Base-by-base conservation (phyloP, 345 rosid genomes). In the Eucalyptus marginata region DNA sequence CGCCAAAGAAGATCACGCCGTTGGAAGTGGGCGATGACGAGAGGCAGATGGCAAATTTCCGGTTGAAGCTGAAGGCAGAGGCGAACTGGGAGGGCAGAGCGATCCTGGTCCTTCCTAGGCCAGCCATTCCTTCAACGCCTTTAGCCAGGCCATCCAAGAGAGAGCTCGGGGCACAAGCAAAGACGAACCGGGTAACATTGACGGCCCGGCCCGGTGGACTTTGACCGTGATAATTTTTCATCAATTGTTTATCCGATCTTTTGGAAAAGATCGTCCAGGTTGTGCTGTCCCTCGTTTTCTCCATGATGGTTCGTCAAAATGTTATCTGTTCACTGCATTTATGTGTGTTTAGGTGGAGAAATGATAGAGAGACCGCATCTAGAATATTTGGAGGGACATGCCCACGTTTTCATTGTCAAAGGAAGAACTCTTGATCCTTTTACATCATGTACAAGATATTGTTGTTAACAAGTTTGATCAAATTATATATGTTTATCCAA, bases 1-100 rank as follows among this genome's bases (percentile, higher is more conserved):
- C 89, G 1, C 98, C 98, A 80, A 94, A 96, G 86, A 95, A 93
- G 25, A 94, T 91, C 54, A 94, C 94, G 3, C 97, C 97, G 1
- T 79, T 90, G 15, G 90, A 71, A 24, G 86, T 89, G 40, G 92
- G 43, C 6, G 93, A 88, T 0, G 95, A 89, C 31, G 94, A 17
- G 20, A 97, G 91, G 90, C 97, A 96, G 16, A 96, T 88, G 1
- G 95, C 96, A 50, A 96, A 95, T 71, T 94, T 96, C 27, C 96
- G 89, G 18, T 86, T 20, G 87, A 95, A 95, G 90, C 95, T 93
- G 89, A 96, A 95, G 10, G 94, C 88, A 2, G 95, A 86, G 27
- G 96, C 89, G 40, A 96, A 93, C 87, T 93, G 96, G 2, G 94
- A 93, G 46, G 97, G 96, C 8, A 95, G 86, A 1, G 93, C 92